phyloP scores from a whole-genome alignment of 2,329 filamentous ascomycete genomes.

The Cercospora nicotianae region DNA sequence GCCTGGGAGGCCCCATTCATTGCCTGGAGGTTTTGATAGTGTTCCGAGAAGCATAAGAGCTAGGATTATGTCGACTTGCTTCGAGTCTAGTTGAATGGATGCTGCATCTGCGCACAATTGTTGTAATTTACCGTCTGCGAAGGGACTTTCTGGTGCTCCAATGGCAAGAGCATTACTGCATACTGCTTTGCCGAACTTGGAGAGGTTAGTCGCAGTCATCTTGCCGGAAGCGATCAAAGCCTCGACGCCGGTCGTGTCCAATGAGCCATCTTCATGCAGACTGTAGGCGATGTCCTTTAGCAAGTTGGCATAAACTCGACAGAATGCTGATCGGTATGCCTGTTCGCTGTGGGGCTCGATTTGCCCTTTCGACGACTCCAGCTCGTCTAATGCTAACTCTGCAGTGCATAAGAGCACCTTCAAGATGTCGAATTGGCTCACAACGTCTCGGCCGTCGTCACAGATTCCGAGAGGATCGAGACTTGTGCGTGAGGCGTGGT shows the following conservation, averaged over 20 bases:
- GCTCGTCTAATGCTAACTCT: neutral
- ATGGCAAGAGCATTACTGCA: neutral
- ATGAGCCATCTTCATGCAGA: constrained; percentile 8
- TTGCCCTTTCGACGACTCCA: neutral
- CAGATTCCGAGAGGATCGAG: constrained; percentile 17
- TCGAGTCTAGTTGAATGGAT: neutral
- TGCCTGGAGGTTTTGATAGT: constrained; percentile 12
- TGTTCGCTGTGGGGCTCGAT: neutral
- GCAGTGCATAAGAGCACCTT: neutral
- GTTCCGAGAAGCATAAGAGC: constrained; percentile 20
- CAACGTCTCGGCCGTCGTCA: constrained; percentile 4
- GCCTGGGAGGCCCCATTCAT: constrained; percentile 17
- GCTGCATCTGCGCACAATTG: neutral
- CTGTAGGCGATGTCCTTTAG: constrained; percentile 20
- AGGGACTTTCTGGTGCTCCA: neutral
- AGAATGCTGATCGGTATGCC: neutral
- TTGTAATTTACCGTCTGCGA: neutral
- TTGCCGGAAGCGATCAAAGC: neutral
- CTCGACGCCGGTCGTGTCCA: constrained; percentile 8
- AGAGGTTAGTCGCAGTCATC: neutral
- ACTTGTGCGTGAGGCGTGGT: constrained; percentile 14
- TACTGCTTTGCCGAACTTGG: neutral
- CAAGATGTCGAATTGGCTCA: neutral
- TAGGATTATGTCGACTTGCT: constrained; percentile 6
- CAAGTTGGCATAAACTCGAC: constrained; percentile 2